phyloP scores from a whole-genome alignment of 345 rosid species.

The Pugionium cornutum region DNA sequence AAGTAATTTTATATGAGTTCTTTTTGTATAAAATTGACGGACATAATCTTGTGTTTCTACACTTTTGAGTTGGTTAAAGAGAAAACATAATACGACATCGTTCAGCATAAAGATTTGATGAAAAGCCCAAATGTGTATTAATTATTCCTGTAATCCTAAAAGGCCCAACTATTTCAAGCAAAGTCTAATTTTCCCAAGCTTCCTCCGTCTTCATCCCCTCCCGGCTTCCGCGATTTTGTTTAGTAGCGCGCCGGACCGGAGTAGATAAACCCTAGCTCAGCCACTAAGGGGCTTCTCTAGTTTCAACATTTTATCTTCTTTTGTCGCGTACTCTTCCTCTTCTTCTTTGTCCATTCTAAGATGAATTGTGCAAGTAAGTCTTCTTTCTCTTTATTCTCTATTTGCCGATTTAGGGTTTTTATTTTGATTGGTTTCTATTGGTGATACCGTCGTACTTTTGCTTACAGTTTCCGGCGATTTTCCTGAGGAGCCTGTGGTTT shows the following conservation, averaged over 20 bases:
- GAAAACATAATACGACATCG: no score
- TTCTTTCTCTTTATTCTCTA: background rate
- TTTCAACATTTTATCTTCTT: background rate
- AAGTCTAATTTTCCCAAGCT: no score
- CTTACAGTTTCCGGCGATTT: conserved; percentile 84
- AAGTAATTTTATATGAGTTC: no score
- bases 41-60: no score
- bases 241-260: background rate
- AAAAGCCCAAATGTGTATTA: no score
- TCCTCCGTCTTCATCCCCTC: background rate
- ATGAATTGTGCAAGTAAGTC: background rate
- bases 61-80: no score
- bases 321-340: background rate
- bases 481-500: conserved; percentile 96
- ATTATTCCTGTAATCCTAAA: no score
- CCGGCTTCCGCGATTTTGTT: background rate
- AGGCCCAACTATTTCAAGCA: no score
- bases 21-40: no score
- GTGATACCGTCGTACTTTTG: no score
- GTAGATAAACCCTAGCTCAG: background rate
- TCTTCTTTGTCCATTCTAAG: background rate
- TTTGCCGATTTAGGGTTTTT: background rate
- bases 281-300: background rate
- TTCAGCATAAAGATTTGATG: no score
- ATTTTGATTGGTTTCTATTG: background rate